A percentile compares a stretch with the other conserved stretches of the same genome.
These are phyloP conservation scores for Neurospora sp. DNA, from an alignment of 495 filamentous ascomycete genomes.

Conservation along the genomic window DNA sequence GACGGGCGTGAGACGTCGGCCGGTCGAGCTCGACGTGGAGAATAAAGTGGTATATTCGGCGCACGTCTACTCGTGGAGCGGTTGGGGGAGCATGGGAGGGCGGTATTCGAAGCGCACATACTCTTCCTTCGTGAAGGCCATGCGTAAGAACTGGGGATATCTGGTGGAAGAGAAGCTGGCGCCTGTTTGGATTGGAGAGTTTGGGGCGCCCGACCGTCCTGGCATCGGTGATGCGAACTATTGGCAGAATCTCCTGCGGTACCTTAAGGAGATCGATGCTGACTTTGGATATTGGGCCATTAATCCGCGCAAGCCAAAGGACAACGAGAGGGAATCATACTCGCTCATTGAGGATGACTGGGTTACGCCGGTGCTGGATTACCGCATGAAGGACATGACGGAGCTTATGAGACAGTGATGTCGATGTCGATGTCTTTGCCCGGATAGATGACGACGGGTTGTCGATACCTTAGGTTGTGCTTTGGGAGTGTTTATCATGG, in stretches of 20 bases:
- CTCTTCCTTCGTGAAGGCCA: conserved; percentile 43
- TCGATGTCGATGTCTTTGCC: not conserved
- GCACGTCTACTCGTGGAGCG: conserved; percentile 53
- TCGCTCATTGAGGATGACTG: conserved; percentile 47
- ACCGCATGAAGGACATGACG: conserved; percentile 45
- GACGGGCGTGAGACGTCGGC: conserved; percentile 35
- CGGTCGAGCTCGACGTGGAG: conserved; percentile 40
- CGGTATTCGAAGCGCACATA: conserved; percentile 43
- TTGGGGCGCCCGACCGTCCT: conserved; percentile 41
- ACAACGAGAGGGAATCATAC: conserved; percentile 43
- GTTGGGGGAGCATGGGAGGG: conserved; percentile 46
- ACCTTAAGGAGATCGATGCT: conserved; percentile 41
- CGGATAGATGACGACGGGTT: not conserved
- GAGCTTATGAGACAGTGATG: conserved; percentile 29
- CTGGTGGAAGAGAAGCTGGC: conserved; percentile 45
- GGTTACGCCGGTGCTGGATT: conserved; percentile 45
- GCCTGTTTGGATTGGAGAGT: conserved; percentile 53
- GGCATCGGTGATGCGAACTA: conserved; percentile 44
- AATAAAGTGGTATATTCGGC: conserved; percentile 49
- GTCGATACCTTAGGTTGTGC: not conserved
- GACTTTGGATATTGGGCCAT: conserved; percentile 58
- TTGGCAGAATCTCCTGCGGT: conserved; percentile 47
- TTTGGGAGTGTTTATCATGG: not conserved
- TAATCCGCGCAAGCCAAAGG: conserved; percentile 48
- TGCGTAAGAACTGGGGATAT: conserved; percentile 53